Conservation (phyloP, 306 rosid species). For the Bauhinia variegata region DNA sequence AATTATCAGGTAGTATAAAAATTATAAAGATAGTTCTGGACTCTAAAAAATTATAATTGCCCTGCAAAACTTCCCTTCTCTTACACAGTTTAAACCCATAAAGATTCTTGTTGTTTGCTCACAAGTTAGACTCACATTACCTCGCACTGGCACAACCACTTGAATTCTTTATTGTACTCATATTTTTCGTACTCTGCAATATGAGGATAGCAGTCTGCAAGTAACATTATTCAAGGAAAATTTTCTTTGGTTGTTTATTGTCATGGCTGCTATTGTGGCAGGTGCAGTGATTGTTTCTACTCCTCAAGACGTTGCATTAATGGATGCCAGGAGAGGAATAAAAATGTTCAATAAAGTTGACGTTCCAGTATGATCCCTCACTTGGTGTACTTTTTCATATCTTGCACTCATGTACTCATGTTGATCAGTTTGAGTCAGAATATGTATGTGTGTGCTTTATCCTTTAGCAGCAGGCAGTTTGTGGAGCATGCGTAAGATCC, state of each 20-base stretch:
- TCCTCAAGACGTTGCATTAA: slow-evolving; percentile 96
- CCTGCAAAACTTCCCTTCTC: slow-evolving; percentile 19
- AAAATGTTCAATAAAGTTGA: slow-evolving; percentile 91
- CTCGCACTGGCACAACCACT: too few species aligned
- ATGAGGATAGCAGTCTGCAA: too few species aligned
- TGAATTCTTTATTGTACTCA: too few species aligned
- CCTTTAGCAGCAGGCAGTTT: background rate
- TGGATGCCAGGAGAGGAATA: slow-evolving; percentile 94
- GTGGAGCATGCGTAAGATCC: background rate
- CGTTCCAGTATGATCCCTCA: slow-evolving; percentile 69
- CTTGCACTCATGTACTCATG: background rate
- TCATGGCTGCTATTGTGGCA: slow-evolving; percentile 46
- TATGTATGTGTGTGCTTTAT: slow-evolving; percentile 11
- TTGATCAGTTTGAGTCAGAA: slow-evolving; percentile 10
- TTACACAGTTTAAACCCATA: slow-evolving; percentile 1
- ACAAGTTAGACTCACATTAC: too few species aligned
- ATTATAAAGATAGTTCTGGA: slow-evolving; percentile 18
- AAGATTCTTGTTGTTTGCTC: too few species aligned
- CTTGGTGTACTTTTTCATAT: slow-evolving; percentile 28
- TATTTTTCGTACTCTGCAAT: too few species aligned
- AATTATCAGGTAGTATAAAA: slow-evolving; percentile 70
- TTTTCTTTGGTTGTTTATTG: slow-evolving; percentile 28
- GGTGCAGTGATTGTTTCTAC: slow-evolving; percentile 96
- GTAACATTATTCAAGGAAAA: too few species aligned
- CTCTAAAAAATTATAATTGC: slow-evolving; percentile 4